These are phyloP conservation scores for Puccinia triticina DNA, from an alignment of 1,284 basidiomycete genomes.

Conservation along the genomic window DNA sequence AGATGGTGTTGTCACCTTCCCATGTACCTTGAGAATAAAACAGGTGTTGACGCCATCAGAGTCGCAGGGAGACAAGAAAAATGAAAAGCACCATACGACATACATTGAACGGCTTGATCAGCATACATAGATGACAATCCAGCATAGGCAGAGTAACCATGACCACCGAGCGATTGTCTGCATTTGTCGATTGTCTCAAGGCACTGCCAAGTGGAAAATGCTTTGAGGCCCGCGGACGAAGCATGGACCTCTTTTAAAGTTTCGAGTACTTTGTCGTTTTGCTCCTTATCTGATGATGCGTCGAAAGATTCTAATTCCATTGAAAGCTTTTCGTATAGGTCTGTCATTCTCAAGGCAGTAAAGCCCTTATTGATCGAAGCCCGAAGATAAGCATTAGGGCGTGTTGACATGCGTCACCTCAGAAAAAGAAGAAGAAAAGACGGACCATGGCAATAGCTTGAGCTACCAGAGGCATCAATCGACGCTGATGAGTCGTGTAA, in stretches of 20 bases:
- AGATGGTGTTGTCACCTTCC: conserved; percentile 60
- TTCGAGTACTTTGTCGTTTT: conserved; percentile 61
- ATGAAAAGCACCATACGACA: neutral
- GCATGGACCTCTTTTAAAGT: conserved; percentile 68
- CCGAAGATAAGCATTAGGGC: conserved; percentile 12
- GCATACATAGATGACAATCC: conserved; percentile 66
- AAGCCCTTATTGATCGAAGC: conserved; percentile 51
- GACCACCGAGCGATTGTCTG: conserved; percentile 66
- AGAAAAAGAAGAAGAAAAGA: conserved; percentile 5
- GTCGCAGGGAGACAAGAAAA: conserved; percentile 33
- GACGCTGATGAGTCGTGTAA: conserved; percentile 68
- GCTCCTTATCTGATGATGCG: conserved; percentile 59
- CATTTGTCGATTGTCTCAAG: conserved; percentile 67
- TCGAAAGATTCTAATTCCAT: conserved; percentile 65
- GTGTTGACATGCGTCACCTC: neutral
- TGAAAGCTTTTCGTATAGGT: conserved; percentile 62
- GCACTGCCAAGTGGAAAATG: conserved; percentile 68
- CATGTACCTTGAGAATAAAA: conserved; percentile 56
- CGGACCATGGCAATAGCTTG: conserved; percentile 67
- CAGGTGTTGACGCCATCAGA: neutral
- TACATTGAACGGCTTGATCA: conserved; percentile 65
- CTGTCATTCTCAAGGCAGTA: conserved; percentile 55
- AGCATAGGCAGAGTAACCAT: conserved; percentile 67
- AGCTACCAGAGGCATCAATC: conserved; percentile 66
- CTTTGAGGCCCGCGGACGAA: conserved; percentile 67